Evolutionary conservation across 441 rosid genomes (phyloP).

Genomic region (Melastoma candidum): DNA sequence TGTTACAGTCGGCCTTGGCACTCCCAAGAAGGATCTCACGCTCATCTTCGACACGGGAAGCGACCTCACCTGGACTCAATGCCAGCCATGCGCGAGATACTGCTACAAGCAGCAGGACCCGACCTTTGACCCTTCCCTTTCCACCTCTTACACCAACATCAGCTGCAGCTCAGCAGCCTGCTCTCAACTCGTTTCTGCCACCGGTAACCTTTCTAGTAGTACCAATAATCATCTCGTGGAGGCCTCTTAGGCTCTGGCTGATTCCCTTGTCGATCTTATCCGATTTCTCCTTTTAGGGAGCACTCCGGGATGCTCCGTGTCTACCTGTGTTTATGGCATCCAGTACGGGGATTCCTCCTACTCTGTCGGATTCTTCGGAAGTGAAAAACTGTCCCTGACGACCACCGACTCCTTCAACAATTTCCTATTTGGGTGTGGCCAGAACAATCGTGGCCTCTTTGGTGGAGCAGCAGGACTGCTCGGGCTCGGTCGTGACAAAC

Average conservation of each 20-base stretch:
- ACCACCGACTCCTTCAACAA: neutral
- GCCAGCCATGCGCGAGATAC: conserved; percentile 1
- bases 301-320: neutral
- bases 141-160: conserved; percentile 9
- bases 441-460: neutral
- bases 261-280: too few species aligned
- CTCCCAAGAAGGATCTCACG: conserved; percentile 6
- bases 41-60: conserved; percentile 13
- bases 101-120: conserved; percentile 7
- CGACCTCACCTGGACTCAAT: conserved; percentile 13
- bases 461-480: neutral
- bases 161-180: conserved; percentile 4
- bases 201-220: neutral
- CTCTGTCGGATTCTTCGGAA: neutral
- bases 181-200: conserved; percentile 2
- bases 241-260: too few species aligned
- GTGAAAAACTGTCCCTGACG: neutral
- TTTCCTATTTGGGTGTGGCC: too few species aligned
- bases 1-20: conserved; percentile 11
- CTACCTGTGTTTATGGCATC: neutral
- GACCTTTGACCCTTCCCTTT: conserved; percentile 5
- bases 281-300: neutral
- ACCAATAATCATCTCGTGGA: too few species aligned
- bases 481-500: neutral
- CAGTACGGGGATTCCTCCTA: neutral